Percentiles rank a stretch among this genome's conserved stretches.
These are phyloP conservation scores for Platanthera guangdongensis DNA, from an alignment of 106 monocot genomes.

Conservation along the genomic window DNA sequence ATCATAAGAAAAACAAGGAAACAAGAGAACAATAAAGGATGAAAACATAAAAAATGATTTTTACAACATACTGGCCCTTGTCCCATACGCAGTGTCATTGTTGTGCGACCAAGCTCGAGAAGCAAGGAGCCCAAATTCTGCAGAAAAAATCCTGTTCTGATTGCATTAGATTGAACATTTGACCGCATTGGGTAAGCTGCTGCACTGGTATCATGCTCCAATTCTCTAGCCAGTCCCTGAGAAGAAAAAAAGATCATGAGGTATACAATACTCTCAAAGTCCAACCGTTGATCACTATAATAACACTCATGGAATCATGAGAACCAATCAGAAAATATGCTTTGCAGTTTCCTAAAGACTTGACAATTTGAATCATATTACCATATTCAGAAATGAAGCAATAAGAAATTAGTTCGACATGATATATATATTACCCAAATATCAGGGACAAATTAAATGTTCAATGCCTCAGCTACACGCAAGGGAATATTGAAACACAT, in stretches of 20 bases:
- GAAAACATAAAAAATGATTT: not conserved
- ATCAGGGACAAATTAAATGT: not conserved
- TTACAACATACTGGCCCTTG: constrained; percentile 58
- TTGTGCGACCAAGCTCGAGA: constrained; percentile 87
- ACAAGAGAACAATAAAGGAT: constrained; percentile 8
- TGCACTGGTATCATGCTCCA: constrained; percentile 47
- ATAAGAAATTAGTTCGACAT: not conserved
- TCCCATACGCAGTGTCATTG: constrained; percentile 82
- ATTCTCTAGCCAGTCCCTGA: constrained; percentile 58
- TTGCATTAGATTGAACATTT: constrained; percentile 49
- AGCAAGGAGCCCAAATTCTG: constrained; percentile 78
- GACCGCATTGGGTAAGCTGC: constrained; percentile 30
- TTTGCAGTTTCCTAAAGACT: not conserved
- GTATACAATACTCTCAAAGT: not conserved
- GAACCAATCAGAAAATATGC: not conserved
- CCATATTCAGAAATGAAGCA: not conserved
- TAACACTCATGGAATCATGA: not conserved
- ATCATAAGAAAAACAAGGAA: not conserved
- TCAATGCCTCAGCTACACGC: not conserved
- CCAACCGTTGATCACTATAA: not conserved
- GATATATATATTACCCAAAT: not conserved
- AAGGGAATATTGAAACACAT: not conserved
- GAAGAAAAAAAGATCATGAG: not conserved
- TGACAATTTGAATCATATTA: not conserved
- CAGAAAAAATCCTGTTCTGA: constrained; percentile 57